These are phyloP conservation scores for Penicillium mononematosum DNA, from an alignment of 495 filamentous ascomycete species.

Conservation along the genomic window DNA sequence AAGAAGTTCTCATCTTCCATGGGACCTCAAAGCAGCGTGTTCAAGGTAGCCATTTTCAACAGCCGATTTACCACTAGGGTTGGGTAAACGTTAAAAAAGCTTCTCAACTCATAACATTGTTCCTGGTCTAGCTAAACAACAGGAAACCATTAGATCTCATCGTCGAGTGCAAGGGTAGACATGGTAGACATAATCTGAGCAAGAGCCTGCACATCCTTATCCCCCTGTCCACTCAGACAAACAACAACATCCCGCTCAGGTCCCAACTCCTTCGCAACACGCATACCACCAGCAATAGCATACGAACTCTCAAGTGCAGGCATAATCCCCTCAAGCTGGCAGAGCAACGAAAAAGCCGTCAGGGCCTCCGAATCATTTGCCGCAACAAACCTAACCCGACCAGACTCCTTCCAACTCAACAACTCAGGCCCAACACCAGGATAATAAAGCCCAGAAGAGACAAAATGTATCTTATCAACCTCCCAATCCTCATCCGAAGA, in stretches of 20 bases:
- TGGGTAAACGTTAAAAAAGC: too few relatives aligned
- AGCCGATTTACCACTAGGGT: too few relatives aligned
- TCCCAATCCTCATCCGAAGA: slow-evolving; percentile 85
- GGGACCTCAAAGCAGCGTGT: too few relatives aligned
- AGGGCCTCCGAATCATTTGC: slow-evolving; percentile 89
- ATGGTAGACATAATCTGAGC: slow-evolving; percentile 80
- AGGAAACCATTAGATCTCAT: too few relatives aligned
- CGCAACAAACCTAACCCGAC: slow-evolving; percentile 79
- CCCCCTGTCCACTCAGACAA: slow-evolving; percentile 83
- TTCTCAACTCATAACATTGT: too few relatives aligned
- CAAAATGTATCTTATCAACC: slow-evolving; percentile 84
- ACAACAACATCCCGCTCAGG: slow-evolving; percentile 85
- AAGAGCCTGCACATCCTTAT: slow-evolving; percentile 97
- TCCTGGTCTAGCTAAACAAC: too few relatives aligned
- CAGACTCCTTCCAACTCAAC: slow-evolving; percentile 79
- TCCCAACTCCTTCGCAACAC: slow-evolving; percentile 83
- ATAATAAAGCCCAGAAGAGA: slow-evolving; percentile 92
- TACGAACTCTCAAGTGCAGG: slow-evolving; percentile 64
- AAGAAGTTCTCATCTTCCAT: too few relatives aligned
- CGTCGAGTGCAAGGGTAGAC: slow-evolving; percentile 40
- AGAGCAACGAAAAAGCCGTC: slow-evolving; percentile 72
- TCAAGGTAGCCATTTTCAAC: too few relatives aligned
- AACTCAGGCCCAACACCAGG: slow-evolving; percentile 93
- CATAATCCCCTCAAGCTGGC: slow-evolving; percentile 69
- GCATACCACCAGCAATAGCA: slow-evolving; percentile 82